Evolutionary conservation across 2,329 filamentous ascomycete genomes (phyloP).

Genomic region (Pseudogymnoascus sp.): DNA sequence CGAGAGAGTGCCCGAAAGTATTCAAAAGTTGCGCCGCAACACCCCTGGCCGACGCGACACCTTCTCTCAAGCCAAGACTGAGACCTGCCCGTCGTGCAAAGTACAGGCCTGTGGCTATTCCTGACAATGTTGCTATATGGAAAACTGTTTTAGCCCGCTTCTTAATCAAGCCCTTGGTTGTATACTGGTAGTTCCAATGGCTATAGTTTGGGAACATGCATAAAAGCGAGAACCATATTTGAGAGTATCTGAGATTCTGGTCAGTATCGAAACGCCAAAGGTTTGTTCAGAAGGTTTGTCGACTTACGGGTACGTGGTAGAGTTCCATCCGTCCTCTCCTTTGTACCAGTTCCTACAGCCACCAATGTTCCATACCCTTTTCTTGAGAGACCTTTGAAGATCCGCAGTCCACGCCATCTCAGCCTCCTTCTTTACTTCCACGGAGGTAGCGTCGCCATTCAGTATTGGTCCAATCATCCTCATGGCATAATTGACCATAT

Average conservation of each 20-base stretch:
- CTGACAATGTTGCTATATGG: neutral
- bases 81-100: neutral
- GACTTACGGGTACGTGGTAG: conserved; percentile 39
- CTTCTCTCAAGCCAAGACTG: neutral
- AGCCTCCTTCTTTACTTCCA: conserved; percentile 42
- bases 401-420: conserved; percentile 40
- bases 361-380: conserved; percentile 40
- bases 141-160: conserved; percentile 18
- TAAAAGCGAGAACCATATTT: conserved; percentile 42
- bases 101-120: neutral
- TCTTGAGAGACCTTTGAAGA: conserved; percentile 39
- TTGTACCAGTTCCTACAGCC: conserved; percentile 45
- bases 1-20: neutral
- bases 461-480: conserved; percentile 48
- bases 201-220: conserved; percentile 47
- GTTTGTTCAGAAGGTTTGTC: no score
- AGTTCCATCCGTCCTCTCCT: conserved; percentile 40
- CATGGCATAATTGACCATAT: conserved; percentile 47
- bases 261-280: conserved; percentile 15
- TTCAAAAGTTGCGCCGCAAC: neutral
- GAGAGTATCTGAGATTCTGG: conserved; percentile 34
- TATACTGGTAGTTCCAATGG: conserved; percentile 48
- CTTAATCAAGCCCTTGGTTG: conserved; percentile 37
- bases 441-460: conserved; percentile 35
- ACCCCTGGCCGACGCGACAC: neutral